phyloP scores from a whole-genome alignment of 495 filamentous ascomycete genomes.

The Pseudoneurospora amorphoporcata region DNA sequence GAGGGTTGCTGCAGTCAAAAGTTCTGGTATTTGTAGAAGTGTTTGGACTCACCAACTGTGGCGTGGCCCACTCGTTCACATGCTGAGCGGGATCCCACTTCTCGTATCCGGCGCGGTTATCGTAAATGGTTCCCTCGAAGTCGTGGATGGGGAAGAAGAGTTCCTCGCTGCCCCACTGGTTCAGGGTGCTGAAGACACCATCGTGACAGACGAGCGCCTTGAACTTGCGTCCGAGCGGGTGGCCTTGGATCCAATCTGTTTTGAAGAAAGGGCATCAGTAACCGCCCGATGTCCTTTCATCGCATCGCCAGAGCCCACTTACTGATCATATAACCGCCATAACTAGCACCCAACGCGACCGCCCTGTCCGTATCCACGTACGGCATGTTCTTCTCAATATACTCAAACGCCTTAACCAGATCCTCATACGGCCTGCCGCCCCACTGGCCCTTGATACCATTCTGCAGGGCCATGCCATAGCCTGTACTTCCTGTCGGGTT shows the following conservation, averaged over 20 bases:
- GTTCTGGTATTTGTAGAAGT: not conserved
- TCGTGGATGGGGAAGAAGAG: conserved; percentile 85
- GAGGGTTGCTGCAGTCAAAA: not conserved
- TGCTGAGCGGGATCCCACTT: conserved; percentile 71
- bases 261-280: conserved; percentile 4
- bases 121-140: conserved; percentile 67
- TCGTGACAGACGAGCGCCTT: conserved; percentile 88
- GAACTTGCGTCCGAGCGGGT: conserved; percentile 64
- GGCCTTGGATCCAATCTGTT: conserved; percentile 61
- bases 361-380: conserved; percentile 71
- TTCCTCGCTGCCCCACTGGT: conserved; percentile 70
- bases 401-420: conserved; percentile 68
- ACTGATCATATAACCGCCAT: conserved; percentile 83
- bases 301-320: conserved; percentile 1
- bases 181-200: conserved; percentile 72
- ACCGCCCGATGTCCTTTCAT: not conserved
- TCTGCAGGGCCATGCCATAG: conserved; percentile 70
- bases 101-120: conserved; percentile 60
- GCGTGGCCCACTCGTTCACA: conserved; percentile 65
- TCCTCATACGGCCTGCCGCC: conserved; percentile 72
- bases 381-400: conserved; percentile 57
- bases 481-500: conserved; percentile 84
- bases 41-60: conserved; percentile 44
- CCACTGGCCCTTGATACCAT: conserved; percentile 70
- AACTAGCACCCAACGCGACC: conserved; percentile 75